Percentiles rank a stretch among this genome's conserved stretches.
Evolutionary conservation across 768 basidiomycete species (phyloP).

Genomic region (Pleurotus platypus): DNA sequence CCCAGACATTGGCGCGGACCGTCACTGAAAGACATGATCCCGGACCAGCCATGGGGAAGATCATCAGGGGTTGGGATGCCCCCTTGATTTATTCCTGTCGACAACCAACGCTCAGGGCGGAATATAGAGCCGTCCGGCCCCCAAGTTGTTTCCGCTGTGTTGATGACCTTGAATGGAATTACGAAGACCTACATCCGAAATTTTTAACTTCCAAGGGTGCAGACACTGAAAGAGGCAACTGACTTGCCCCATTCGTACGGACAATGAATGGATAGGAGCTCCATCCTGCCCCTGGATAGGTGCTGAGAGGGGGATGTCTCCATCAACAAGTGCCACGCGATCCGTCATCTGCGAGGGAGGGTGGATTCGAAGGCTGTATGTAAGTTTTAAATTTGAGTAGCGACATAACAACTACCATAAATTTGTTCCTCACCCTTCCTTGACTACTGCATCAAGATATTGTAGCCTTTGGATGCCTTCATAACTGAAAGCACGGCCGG

Average conservation of each 20-base stretch:
- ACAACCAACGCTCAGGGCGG: conserved; percentile 35
- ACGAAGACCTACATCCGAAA: conserved; percentile 22
- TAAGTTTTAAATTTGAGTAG: too few species aligned
- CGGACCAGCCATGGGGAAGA: conserved; percentile 33
- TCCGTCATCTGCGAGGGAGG: conserved; percentile 36
- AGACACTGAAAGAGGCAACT: conserved; percentile 3
- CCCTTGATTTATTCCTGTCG: conserved; percentile 17
- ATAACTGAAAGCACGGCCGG: conserved; percentile 25
- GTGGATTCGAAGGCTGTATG: conserved; percentile 33
- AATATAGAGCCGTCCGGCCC: conserved; percentile 30
- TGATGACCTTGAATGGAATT: conserved; percentile 29
- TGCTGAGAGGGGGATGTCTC: conserved; percentile 34
- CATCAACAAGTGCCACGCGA: conserved; percentile 35
- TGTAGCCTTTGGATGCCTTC: conserved; percentile 33
- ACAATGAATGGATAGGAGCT: conserved; percentile 19
- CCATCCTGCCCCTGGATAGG: conserved; percentile 27
- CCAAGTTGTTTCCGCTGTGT: conserved; percentile 31
- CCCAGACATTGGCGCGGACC: conserved; percentile 40
- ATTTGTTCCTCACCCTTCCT: conserved; percentile 27
- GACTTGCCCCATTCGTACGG: conserved; percentile 34
- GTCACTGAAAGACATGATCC: conserved; percentile 34
- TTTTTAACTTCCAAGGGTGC: not conserved
- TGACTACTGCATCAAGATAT: conserved; percentile 38
- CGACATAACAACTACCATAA: too few species aligned
- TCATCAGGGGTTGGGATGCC: conserved; percentile 22